phyloP scores from a whole-genome alignment of 805 yeast genomes.

The Candida mattraensis region DNA sequence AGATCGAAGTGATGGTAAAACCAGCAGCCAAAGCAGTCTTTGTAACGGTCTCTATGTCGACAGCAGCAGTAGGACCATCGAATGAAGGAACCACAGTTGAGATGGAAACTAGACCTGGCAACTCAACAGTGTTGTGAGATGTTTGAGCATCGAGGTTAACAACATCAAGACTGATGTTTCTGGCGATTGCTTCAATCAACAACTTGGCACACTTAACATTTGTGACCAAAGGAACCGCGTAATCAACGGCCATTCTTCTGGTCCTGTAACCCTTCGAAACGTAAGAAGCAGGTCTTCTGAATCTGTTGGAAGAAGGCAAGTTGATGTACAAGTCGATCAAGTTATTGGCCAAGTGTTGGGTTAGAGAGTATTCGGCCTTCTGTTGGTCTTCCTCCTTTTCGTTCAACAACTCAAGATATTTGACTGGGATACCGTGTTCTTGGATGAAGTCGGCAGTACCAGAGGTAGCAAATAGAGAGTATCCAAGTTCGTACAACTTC shows the following conservation, averaged over 20 bases:
- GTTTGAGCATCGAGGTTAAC: slow-evolving; percentile 84
- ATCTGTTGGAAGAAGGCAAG: slow-evolving; percentile 94
- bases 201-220: slow-evolving; percentile 97
- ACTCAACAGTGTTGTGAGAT: slow-evolving; percentile 74
- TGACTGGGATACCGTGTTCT: slow-evolving; percentile 92
- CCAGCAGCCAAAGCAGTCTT: slow-evolving; percentile 79
- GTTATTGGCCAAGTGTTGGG: slow-evolving; percentile 95
- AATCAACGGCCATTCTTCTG: slow-evolving; percentile 99
- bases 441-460: slow-evolving; percentile 98
- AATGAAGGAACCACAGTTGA: slow-evolving; percentile 75
- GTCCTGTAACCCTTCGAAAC: slow-evolving; percentile 97
- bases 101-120: slow-evolving; percentile 87
- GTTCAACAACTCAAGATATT: slow-evolving; percentile 84
- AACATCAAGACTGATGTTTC: slow-evolving; percentile 67
- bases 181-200: slow-evolving; percentile 88
- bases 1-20: slow-evolving; percentile 78
- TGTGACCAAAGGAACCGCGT: slow-evolving; percentile 95
- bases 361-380: slow-evolving; percentile 90
- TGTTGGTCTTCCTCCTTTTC: slow-evolving; percentile 71
- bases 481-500: slow-evolving; percentile 80
- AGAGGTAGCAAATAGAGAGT: slow-evolving; percentile 91
- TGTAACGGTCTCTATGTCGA: slow-evolving; percentile 65
- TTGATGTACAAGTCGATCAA: slow-evolving; percentile 94
- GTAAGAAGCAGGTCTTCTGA: slow-evolving; percentile 98
- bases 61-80: slow-evolving; percentile 44